Conservation (phyloP, 306 rosid genomes). For the Cyamopsis tetragonoloba region DNA sequence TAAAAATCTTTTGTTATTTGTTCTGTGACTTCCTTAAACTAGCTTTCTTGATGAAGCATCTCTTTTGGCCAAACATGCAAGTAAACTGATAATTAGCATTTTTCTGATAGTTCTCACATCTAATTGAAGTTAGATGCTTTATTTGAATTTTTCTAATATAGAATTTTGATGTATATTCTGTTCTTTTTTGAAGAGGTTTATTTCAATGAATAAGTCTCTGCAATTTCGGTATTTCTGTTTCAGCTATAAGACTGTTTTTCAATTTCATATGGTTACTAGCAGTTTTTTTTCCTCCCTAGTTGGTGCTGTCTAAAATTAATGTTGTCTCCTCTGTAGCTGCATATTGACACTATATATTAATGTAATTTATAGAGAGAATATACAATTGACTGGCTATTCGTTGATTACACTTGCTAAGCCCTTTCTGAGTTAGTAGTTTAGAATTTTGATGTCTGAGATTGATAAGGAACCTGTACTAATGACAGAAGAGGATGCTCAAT, state of each 20-base stretch:
- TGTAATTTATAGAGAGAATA: neutral
- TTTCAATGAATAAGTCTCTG: neutral
- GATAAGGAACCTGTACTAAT: constrained; percentile 24
- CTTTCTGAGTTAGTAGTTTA: neutral
- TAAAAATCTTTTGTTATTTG: neutral
- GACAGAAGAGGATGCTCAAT: constrained; percentile 71
- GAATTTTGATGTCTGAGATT: constrained; percentile 10
- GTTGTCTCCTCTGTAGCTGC: neutral
- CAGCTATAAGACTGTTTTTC: neutral
- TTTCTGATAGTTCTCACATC: constrained; percentile 14
- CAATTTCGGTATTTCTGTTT: neutral
- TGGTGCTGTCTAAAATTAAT: neutral
- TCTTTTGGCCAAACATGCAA: constrained; percentile 13
- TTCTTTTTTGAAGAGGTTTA: neutral
- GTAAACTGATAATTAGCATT: constrained; percentile 4
- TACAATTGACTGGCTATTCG: neutral
- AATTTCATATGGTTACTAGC: neutral
- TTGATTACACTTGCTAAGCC: neutral
- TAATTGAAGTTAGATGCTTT: neutral
- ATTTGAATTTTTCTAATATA: neutral
- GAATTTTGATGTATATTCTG: neutral
- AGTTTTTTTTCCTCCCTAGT: neutral
- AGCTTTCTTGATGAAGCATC: neutral
- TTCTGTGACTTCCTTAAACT: neutral
- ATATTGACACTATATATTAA: neutral